phyloP scores from a whole-genome alignment of 1,284 basidiomycete genomes.

The Trichosporon coremiiforme region DNA sequence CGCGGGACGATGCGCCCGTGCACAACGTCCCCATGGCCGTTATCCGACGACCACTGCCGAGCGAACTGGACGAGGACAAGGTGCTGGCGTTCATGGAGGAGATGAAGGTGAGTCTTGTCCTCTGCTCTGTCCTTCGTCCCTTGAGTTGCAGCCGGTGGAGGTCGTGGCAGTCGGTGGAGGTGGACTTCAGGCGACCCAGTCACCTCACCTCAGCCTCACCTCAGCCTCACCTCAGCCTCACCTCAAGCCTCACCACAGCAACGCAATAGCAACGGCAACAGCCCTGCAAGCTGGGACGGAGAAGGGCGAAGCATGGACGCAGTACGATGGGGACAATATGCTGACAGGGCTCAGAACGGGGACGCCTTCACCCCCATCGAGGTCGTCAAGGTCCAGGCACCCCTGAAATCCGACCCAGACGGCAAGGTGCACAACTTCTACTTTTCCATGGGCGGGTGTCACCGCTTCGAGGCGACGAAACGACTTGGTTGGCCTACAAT shows the following conservation, averaged over 20 bases:
- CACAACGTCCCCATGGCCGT: conserved; percentile 55
- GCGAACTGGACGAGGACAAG: conserved; percentile 55
- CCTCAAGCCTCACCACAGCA: no score
- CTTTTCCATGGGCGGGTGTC: conserved; percentile 57
- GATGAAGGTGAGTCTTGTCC: conserved; percentile 46
- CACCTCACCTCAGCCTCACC: no score
- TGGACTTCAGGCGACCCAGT: no score
- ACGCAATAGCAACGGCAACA: no score
- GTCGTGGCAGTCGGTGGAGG: no score
- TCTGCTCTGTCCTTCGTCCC: no score
- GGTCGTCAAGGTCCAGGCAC: conserved; percentile 51
- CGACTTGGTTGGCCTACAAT: conserved; percentile 51
- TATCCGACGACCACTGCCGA: conserved; percentile 55
- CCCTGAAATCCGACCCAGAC: conserved; percentile 42
- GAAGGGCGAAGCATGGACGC: background rate
- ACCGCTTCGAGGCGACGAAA: conserved; percentile 57
- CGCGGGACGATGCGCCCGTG: conserved; percentile 39
- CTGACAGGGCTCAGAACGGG: conserved; percentile 41
- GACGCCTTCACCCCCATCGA: conserved; percentile 58
- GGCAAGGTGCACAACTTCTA: conserved; percentile 49
- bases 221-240: no score
- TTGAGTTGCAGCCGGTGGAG: no score
- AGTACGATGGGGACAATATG: background rate
- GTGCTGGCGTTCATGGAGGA: conserved; percentile 56
- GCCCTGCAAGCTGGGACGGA: no score